Evolutionary conservation across 1,284 basidiomycete genomes (phyloP).

Genomic region (Ganoderma multipileum): DNA sequence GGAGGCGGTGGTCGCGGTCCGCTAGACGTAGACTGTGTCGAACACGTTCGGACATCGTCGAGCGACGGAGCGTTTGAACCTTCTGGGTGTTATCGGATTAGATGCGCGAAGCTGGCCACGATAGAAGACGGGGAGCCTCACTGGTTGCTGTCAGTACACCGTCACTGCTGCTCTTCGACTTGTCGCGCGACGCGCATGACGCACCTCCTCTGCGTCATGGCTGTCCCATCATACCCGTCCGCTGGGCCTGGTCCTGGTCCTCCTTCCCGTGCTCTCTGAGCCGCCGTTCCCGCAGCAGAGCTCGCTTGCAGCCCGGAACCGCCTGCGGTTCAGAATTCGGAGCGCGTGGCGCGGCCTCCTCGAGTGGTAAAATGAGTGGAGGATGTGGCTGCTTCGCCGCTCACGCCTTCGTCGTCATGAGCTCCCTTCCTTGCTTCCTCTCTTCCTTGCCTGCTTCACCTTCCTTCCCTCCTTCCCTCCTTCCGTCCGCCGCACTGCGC

Average conservation of each 20-base stretch:
- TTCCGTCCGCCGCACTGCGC: not conserved
- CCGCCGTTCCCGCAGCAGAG: not conserved
- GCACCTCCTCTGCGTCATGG: constrained; percentile 1
- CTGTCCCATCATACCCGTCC: not conserved
- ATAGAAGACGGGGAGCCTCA: constrained; percentile 3
- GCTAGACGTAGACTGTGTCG: not conserved
- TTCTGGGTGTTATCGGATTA: constrained; percentile 8
- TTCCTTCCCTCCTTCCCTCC: not conserved
- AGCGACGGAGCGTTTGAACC: not conserved
- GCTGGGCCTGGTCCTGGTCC: not conserved
- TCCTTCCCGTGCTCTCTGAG: not conserved
- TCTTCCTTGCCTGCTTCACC: not conserved
- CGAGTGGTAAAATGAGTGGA: not conserved
- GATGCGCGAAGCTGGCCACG: constrained; percentile 8
- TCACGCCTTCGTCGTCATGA: not conserved
- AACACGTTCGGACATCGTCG: constrained; percentile 3
- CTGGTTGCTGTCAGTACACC: not conserved
- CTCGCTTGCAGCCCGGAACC: not conserved
- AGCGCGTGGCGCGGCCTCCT: not conserved
- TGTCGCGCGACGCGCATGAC: not conserved
- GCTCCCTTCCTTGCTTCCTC: not conserved
- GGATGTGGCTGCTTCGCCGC: not conserved
- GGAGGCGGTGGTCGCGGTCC: not conserved
- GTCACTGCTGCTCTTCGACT: not conserved
- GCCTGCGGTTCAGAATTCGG: not conserved